These are phyloP conservation scores for Verbena officinalis DNA, from an alignment of 257 asterid species.

Conservation along the genomic window DNA sequence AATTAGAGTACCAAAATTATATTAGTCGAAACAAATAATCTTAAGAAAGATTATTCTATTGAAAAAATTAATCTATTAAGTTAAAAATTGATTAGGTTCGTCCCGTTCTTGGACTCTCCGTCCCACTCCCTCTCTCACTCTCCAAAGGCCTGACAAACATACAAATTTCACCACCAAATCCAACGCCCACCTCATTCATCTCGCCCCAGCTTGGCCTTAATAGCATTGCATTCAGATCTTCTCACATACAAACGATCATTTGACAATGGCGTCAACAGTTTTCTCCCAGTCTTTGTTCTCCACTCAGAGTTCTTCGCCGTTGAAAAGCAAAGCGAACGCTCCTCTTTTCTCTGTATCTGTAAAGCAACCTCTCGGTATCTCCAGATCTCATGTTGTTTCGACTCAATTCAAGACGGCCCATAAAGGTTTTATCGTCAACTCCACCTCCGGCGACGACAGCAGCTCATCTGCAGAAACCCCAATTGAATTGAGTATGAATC, in stretches of 20 bases:
- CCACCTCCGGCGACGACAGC: slow-evolving; percentile 40
- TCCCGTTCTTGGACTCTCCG: background rate
- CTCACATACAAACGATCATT: slow-evolving; percentile 4
- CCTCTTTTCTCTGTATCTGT: slow-evolving; percentile 36
- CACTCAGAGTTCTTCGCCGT: slow-evolving; percentile 40
- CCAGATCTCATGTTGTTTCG: slow-evolving; percentile 47
- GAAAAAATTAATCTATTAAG: too few species aligned
- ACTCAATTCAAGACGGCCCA: slow-evolving; percentile 39
- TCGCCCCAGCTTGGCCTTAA: slow-evolving; percentile 23
- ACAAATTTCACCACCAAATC: background rate
- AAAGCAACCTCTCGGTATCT: slow-evolving; percentile 33
- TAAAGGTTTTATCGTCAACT: slow-evolving; percentile 35
- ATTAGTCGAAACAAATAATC: too few species aligned
- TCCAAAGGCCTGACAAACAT: background rate
- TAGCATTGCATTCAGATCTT: background rate
- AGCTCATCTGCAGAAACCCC: slow-evolving; percentile 53
- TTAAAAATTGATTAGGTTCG: too few species aligned
- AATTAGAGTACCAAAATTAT: too few species aligned
- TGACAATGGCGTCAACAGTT: slow-evolving; percentile 71
- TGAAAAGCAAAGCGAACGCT: slow-evolving; percentile 29
- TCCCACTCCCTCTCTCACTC: background rate
- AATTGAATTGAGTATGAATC: slow-evolving; percentile 78
- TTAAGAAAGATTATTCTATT: too few species aligned
- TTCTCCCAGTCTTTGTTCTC: slow-evolving; percentile 58
- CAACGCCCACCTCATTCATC: background rate